Percentiles rank a stretch among this genome's conserved stretches.
These are phyloP conservation scores for Xylaria sp. DNA, from an alignment of 2,329 filamentous ascomycete species.

Conservation along the genomic window DNA sequence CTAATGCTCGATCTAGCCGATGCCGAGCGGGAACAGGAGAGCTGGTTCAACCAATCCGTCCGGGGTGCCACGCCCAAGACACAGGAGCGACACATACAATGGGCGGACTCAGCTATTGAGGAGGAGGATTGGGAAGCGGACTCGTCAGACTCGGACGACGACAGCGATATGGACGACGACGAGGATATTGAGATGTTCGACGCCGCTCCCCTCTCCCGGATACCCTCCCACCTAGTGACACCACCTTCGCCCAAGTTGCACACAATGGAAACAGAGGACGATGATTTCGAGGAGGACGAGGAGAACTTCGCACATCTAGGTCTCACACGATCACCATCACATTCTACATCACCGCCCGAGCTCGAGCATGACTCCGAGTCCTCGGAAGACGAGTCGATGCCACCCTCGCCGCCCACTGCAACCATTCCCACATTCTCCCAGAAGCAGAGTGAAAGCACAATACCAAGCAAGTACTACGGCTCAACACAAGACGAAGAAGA, in stretches of 20 bases:
- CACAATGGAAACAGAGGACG: slow-evolving; percentile 53
- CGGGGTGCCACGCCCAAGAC: slow-evolving; percentile 71
- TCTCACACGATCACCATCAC: slow-evolving; percentile 75
- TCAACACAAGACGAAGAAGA: slow-evolving; percentile 55
- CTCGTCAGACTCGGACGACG: slow-evolving; percentile 66
- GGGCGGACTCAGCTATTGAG: slow-evolving; percentile 81
- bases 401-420: slow-evolving; percentile 72
- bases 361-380: slow-evolving; percentile 76
- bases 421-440: slow-evolving; percentile 69
- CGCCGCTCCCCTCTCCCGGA: slow-evolving; percentile 59
- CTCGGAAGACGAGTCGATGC: slow-evolving; percentile 79
- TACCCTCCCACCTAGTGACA: slow-evolving; percentile 53
- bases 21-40: slow-evolving; percentile 94
- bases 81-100: slow-evolving; percentile 82
- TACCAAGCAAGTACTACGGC: slow-evolving; percentile 50
- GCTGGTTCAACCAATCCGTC: slow-evolving; percentile 97
- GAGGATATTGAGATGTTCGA: slow-evolving; percentile 69
- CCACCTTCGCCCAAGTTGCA: slow-evolving; percentile 51
- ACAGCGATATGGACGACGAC: slow-evolving; percentile 63
- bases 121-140: slow-evolving; percentile 74
- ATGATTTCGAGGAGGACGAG: slow-evolving; percentile 58
- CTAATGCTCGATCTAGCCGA: slow-evolving; percentile 93
- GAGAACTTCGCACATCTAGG: slow-evolving; percentile 72
- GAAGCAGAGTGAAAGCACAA: slow-evolving; percentile 61
- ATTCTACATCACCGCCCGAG: slow-evolving; percentile 74